Base-by-base conservation (phyloP, 352 stramenopile species). In the Pythium myriotylum region DNA sequence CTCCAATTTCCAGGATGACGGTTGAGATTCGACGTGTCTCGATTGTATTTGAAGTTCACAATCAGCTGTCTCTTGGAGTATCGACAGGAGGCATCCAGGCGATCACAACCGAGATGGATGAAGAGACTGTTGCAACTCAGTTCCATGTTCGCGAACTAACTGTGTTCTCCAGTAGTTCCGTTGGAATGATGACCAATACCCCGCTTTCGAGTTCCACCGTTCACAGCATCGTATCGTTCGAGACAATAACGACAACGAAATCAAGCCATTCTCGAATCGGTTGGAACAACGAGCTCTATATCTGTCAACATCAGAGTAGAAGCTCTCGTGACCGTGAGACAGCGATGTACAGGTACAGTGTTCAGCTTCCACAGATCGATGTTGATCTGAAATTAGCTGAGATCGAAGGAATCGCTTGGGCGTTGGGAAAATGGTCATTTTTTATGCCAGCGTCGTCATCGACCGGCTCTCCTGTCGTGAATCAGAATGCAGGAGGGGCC, bases 371-470 rank as follows among this genome's bases (percentile, higher is more conserved):
- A 17, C 47, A 55, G 19, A 66, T 92, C 59, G 67, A 42, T 3
- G 47, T 91, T 26, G 68, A 91, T 43, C 74, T 82, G 59, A 72
- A 62, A 33, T 37, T 89, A 13, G 29, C 72, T 23, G 81, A 94
- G 53, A 59, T 94, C 40, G 85, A 94, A 64, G 66, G 71, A 41
- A 20, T 94, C 16, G 65, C 70, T 10, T 94, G 85, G 85, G 42
- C 84, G 10, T 41, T 88, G 47, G 85, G 85, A 8, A 94, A 94
- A 46, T 94, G 85, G 85, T 77, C 72, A 2, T 94, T 88, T 39
- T 91, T 92, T 55, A 43, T 91, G 22, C 83, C 81, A 4, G 67
- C 87, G 16, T 72, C 65, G 3, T 16, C 20, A 27, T 9, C 22
- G 2, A 22, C 59, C 10, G 10, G 29, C 29, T 35, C 29, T 10